Conservation (phyloP, 1,139 yeast genomes). For the Debaryomyces nepalensis region DNA sequence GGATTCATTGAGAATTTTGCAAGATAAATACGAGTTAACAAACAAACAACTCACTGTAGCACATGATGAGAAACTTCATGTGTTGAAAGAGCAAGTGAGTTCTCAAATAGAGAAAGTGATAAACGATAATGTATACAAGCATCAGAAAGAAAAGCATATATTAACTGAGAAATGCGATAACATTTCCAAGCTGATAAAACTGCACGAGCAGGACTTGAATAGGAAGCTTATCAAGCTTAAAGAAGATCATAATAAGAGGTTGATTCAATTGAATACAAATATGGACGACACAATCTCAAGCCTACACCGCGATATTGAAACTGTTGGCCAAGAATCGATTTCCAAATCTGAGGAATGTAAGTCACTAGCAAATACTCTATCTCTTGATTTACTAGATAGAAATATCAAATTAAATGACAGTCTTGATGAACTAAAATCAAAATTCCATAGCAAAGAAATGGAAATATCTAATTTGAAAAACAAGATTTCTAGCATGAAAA, state of each 20-base stretch:
- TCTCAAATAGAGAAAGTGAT: conserved; percentile 41
- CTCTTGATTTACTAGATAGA: conserved; percentile 12
- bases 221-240: conserved; percentile 32
- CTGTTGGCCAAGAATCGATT: conserved; percentile 16
- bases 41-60: conserved; percentile 38
- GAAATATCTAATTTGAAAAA: conserved; percentile 27
- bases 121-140: conserved; percentile 29
- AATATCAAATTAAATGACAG: conserved; percentile 12
- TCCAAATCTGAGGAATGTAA: conserved; percentile 12
- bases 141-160: conserved; percentile 25
- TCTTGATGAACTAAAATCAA: conserved; percentile 17
- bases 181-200: conserved; percentile 20
- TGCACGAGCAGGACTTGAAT: conserved; percentile 26
- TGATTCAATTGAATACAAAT: conserved; percentile 23
- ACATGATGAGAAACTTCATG: conserved; percentile 39
- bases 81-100: conserved; percentile 40
- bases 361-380: conserved; percentile 6
- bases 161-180: conserved; percentile 13
- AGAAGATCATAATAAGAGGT: conserved; percentile 29
- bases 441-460: conserved; percentile 23
- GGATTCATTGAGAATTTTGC: conserved; percentile 33
- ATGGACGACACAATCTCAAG: conserved; percentile 27
- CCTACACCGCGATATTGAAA: conserved; percentile 21
- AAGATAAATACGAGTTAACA: conserved; percentile 40
- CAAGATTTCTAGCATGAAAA: conserved; percentile 16